Evolutionary conservation across 1,284 basidiomycete species (phyloP).

Genomic region (Trametes versicolor): DNA sequence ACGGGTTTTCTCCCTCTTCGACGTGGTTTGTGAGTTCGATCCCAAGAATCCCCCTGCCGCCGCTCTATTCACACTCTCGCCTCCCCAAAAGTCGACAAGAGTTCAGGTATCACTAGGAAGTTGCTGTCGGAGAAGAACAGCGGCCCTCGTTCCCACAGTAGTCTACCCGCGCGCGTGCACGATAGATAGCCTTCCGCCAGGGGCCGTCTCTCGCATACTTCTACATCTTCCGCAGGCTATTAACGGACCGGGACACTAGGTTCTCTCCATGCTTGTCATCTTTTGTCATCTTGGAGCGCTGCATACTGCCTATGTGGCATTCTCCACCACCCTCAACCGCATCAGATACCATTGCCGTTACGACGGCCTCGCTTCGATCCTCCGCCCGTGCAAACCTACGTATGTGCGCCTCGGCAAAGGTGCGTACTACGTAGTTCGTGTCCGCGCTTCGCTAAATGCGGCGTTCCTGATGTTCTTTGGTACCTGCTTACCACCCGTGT

Average conservation of each 20-base stretch:
- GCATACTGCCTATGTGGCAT: neutral
- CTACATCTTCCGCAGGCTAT: neutral
- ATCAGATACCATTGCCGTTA: neutral
- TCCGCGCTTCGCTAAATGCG: neutral
- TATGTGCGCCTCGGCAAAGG: neutral
- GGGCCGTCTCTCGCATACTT: neutral
- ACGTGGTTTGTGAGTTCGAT: too few relatives aligned
- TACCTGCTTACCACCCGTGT: neutral
- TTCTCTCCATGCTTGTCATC: neutral
- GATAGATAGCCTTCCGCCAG: too few relatives aligned
- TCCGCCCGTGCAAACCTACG: neutral
- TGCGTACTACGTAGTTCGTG: neutral
- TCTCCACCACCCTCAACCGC: neutral
- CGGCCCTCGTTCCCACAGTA: too few relatives aligned
- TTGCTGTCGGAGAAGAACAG: too few relatives aligned
- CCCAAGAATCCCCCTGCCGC: too few relatives aligned
- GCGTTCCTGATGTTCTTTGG: neutral
- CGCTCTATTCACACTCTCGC: too few relatives aligned
- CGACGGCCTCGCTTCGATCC: too few relatives aligned
- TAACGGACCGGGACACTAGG: neutral
- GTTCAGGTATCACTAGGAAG: too few relatives aligned
- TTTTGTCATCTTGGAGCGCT: slow-evolving; percentile 2
- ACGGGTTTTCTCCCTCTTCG: too few relatives aligned
- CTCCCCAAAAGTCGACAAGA: too few relatives aligned
- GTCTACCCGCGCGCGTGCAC: too few relatives aligned